Evolutionary conservation across 192 early-diverging fungal genomes (phyloP).

Genomic region (Phlyctochytrium bullatum): DNA sequence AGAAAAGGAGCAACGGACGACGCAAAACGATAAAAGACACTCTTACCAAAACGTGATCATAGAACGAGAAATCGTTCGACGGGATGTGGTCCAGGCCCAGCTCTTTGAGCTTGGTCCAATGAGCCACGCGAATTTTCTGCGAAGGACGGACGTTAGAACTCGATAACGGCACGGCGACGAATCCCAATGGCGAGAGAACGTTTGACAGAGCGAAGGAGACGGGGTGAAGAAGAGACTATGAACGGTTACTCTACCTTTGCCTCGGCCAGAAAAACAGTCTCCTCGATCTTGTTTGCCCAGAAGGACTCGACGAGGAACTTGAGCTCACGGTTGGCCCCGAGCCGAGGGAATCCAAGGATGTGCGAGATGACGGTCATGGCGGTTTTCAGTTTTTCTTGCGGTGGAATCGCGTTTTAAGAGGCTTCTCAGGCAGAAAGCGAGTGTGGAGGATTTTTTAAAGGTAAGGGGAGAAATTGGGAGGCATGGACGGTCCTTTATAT

Average conservation of each 20-base stretch:
- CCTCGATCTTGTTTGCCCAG: constrained; percentile 85
- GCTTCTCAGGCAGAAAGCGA: no score
- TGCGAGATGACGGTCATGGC: constrained; percentile 24
- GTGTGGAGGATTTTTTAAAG: no score
- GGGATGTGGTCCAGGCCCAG: constrained; percentile 83
- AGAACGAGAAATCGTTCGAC: constrained; percentile 92
- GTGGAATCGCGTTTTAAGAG: no score
- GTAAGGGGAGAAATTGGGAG: no score
- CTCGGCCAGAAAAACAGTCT: constrained; percentile 63
- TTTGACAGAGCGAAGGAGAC: background rate
- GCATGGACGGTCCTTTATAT: no score
- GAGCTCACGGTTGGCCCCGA: constrained; percentile 92
- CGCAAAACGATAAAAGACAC: constrained; percentile 21
- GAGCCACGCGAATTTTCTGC: constrained; percentile 40
- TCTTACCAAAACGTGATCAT: constrained; percentile 80
- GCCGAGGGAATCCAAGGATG: constrained; percentile 82
- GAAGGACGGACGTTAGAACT: background rate
- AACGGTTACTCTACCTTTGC: constrained; percentile 59
- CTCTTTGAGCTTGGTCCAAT: constrained; percentile 66
- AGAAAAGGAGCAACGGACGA: constrained; percentile 2
- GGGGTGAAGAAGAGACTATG: background rate
- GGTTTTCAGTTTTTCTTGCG: no score
- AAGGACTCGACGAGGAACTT: constrained; percentile 94
- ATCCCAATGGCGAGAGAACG: background rate
- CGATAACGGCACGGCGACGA: no score